Percentiles rank a stretch among this genome's conserved stretches.
These are phyloP conservation scores for Neonectria faginata DNA, from an alignment of 2,329 filamentous ascomycete genomes.

Conservation along the genomic window DNA sequence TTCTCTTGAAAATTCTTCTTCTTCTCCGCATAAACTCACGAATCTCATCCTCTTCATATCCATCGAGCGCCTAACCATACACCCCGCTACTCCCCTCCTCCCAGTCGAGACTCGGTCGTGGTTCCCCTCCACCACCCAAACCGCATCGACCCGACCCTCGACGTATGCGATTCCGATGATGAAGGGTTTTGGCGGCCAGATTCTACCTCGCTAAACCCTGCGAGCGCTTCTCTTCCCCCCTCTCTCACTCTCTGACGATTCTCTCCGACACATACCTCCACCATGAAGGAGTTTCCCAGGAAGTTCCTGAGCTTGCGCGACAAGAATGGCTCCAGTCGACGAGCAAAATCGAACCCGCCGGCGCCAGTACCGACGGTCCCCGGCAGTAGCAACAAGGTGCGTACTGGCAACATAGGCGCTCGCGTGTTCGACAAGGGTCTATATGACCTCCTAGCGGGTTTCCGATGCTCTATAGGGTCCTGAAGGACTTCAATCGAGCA, in stretches of 20 bases:
- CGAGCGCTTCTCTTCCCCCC: conserved; percentile 42
- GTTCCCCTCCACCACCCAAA: conserved; percentile 21
- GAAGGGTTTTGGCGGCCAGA: conserved; percentile 42
- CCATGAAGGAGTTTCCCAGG: conserved; percentile 68
- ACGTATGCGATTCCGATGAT: conserved; percentile 47
- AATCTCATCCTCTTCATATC: conserved; percentile 1
- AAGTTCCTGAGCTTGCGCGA: conserved; percentile 79
- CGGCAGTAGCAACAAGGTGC: conserved; percentile 59
- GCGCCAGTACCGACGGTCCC: conserved; percentile 52
- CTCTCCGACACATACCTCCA: conserved; percentile 39
- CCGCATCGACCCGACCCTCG: conserved; percentile 37
- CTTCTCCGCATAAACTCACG: background rate
- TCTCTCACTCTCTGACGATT: conserved; percentile 7
- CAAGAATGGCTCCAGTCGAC: conserved; percentile 66
- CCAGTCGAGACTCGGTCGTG: conserved; percentile 8
- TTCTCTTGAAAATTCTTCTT: background rate
- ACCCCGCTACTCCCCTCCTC: background rate
- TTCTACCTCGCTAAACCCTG: conserved; percentile 49
- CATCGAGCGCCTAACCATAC: conserved; percentile 17
- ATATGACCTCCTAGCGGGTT: background rate
- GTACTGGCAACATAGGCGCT: conserved; percentile 25
- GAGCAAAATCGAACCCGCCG: conserved; percentile 67
- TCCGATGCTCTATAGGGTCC: background rate
- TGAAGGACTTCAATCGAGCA: conserved; percentile 9
- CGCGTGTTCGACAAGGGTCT: background rate